phyloP scores from a whole-genome alignment of 176 grass and related monocot species.

The sorghum (Sorghum bicolor) region DNA sequence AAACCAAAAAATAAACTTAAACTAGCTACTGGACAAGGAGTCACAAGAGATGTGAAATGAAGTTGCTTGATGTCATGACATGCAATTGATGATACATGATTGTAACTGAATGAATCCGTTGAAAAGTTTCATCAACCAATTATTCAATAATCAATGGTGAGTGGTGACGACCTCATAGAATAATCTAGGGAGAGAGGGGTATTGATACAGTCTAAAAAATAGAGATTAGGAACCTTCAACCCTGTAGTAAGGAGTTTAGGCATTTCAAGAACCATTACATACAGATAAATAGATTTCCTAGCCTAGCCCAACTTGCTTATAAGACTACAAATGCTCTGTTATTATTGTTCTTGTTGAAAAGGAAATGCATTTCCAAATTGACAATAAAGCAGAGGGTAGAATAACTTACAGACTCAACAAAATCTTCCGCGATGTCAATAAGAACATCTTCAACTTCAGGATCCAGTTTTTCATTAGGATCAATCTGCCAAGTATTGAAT shows the following conservation, averaged over 20 bases:
- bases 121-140: background rate
- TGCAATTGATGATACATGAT: background rate
- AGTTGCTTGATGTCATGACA: background rate
- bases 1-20: constrained; percentile 12
- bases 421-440: constrained; percentile 96
- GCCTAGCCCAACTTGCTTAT: background rate
- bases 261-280: background rate
- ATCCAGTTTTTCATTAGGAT: constrained; percentile 87
- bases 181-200: background rate
- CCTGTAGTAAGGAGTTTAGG: background rate
- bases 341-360: background rate
- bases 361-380: background rate
- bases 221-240: background rate
- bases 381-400: background rate
- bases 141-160: too few species aligned
- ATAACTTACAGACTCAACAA: constrained; percentile 86
- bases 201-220: background rate
- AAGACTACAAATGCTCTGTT: background rate
- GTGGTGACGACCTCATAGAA: background rate
- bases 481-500: constrained; percentile 50
- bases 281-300: background rate
- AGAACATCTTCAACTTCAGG: constrained; percentile 95
- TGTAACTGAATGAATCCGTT: background rate
- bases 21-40: background rate
- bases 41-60: background rate